phyloP scores from a whole-genome alignment of 169 alveolate species.

The Babesia sp. region DNA sequence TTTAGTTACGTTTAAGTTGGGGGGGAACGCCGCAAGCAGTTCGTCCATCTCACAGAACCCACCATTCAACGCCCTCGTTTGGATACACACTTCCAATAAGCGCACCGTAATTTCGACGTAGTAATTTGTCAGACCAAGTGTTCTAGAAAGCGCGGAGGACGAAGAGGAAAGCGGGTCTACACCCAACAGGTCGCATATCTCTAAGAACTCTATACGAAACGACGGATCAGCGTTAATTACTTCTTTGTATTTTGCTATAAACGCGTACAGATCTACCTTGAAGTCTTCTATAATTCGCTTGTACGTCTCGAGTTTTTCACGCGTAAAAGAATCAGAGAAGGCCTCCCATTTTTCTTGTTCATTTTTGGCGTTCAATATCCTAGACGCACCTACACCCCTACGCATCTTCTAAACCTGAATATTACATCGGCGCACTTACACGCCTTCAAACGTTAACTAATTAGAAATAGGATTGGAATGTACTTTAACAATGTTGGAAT shows the following conservation, averaged over 20 bases:
- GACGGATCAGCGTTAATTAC: conserved; percentile 30
- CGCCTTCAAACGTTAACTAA: neutral
- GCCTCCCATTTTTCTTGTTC: conserved; percentile 17
- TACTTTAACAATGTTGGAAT: conserved; percentile 1
- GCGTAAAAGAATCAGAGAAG: conserved; percentile 3
- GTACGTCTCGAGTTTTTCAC: conserved; percentile 29
- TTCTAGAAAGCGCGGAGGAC: neutral
- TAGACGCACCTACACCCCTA: conserved; percentile 48
- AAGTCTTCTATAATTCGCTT: conserved; percentile 27
- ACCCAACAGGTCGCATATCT: conserved; percentile 41
- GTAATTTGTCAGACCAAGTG: conserved; percentile 10
- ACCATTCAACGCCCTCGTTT: conserved; percentile 46
- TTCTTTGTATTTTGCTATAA: conserved; percentile 24
- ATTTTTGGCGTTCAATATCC: conserved; percentile 13
- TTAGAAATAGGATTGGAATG: too few species aligned
- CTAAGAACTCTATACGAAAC: conserved; percentile 54
- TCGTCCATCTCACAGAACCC: conserved; percentile 40
- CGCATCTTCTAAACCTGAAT: conserved; percentile 9
- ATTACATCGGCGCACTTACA: neutral
- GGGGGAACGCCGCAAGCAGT: conserved; percentile 23
- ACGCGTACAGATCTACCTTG: neutral
- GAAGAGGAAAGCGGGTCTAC: conserved; percentile 38
- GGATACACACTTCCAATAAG: conserved; percentile 40
- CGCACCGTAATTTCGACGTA: conserved; percentile 19
- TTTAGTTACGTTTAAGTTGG: conserved; percentile 12